Conservation (phyloP, 495 filamentous ascomycete species). For the Penicillium taxi region DNA sequence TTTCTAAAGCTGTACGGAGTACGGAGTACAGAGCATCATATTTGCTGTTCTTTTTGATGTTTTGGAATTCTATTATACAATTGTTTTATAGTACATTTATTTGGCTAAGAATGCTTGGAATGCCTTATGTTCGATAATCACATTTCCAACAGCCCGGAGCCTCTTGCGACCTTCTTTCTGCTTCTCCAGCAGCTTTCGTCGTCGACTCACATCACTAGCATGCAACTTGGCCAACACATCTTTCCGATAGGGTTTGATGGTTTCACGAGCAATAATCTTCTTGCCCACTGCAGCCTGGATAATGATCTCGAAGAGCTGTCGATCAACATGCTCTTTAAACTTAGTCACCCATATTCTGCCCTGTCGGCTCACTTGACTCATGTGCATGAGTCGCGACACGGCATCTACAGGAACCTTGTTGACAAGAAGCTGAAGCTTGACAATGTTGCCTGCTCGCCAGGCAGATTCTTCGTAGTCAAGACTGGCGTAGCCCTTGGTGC, state of each 20-base stretch:
- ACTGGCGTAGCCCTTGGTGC: slow-evolving; percentile 74
- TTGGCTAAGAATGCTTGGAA: slow-evolving; percentile 85
- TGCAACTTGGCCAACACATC: slow-evolving; percentile 91
- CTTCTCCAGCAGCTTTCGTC: slow-evolving; percentile 86
- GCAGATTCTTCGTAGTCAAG: slow-evolving; percentile 94
- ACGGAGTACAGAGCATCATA: too few species aligned
- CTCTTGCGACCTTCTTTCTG: slow-evolving; percentile 95
- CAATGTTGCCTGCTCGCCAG: slow-evolving; percentile 69
- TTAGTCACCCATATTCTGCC: slow-evolving; percentile 86
- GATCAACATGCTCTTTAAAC: slow-evolving; percentile 92
- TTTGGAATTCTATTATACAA: slow-evolving; percentile 15
- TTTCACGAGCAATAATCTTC: slow-evolving; percentile 82
- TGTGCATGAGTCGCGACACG: slow-evolving; percentile 81
- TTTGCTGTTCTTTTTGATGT: slow-evolving; percentile 6
- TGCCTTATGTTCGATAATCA: slow-evolving; percentile 85
- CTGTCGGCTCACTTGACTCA: slow-evolving; percentile 64
- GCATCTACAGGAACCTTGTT: slow-evolving; percentile 92
- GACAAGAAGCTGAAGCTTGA: slow-evolving; percentile 87
- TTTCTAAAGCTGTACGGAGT: slow-evolving; percentile 2
- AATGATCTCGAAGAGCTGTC: slow-evolving; percentile 93
- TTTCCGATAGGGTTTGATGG: slow-evolving; percentile 93
- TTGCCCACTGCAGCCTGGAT: slow-evolving; percentile 87
- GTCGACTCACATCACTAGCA: slow-evolving; percentile 73
- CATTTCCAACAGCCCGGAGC: slow-evolving; percentile 62
- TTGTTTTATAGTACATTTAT: too few species aligned